Evolutionary conservation across 2,329 filamentous ascomycete genomes (phyloP), one percentile per base, ranked within the genome.

Genomic region (Penicillium capsulatum): DNA sequence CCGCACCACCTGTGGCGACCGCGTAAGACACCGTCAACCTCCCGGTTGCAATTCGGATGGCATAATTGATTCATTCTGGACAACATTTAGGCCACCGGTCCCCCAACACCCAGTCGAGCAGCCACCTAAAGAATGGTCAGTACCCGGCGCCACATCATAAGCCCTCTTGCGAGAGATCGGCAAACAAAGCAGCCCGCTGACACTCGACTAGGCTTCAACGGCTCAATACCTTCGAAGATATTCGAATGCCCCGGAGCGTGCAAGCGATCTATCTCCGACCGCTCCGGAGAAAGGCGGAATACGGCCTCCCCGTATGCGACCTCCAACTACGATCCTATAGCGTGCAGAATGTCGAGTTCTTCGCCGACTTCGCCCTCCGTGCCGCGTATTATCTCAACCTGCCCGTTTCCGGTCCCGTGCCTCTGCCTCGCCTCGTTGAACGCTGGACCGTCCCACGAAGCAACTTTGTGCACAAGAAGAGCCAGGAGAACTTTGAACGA

Each of bases 381-480:
- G 90, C 90, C 3, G 92, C 92, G 40, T 98, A 97, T 71, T 98
- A 91, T 69, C 80, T 96, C 29, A 80, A 84, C 13, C 81, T 98
- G 2, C 84, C 89, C 7, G 89, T 89, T 2, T 85, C 79, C 32
- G 92, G 92, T 0, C 90, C 92, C 4, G 74, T 92, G 4, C 88
- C 91, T 8, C 73, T 98, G 13, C 92, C 92, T 1, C 81, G 84
- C 42, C 88, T 91, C 50, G 85, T 79, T 11, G 87, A 98, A 72
- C 80, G 90, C 56, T 98, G 92, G 92, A 97, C 92, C 1, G 89
- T 97, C 2, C 88, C 89, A 7, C 79, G 81, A 58, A 80, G 80
- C 59, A 85, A 86, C 64, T 98, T 98, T 72, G 87, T 96, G 51
- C 86, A 88, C 74, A 98, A 97, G 71, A 98, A 98, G 71, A 84